Conservation (phyloP, 257 asterid genomes). For the Thymus mandschuricus region DNA sequence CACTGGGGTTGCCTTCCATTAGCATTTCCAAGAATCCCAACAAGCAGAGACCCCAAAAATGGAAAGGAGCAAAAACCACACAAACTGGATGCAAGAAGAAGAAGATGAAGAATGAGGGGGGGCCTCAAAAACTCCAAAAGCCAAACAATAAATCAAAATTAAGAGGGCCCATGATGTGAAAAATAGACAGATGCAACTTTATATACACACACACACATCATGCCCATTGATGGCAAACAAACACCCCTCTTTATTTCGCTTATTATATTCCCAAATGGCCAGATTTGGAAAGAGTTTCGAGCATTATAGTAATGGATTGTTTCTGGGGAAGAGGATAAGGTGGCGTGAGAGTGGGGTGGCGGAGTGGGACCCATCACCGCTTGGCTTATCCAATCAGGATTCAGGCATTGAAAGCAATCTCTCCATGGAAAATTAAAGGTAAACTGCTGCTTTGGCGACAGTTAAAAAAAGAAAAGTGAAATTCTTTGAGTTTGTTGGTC, state of each 20-base stretch:
- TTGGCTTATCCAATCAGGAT: constrained; percentile 45
- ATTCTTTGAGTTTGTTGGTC: neutral
- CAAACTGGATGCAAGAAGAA: constrained; percentile 29
- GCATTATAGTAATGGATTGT: constrained; percentile 17
- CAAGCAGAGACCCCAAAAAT: neutral
- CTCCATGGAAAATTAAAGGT: constrained; percentile 17
- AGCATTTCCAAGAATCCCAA: constrained; percentile 42
- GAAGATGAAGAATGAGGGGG: constrained; percentile 17
- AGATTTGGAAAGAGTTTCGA: constrained; percentile 40
- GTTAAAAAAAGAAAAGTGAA: constrained; percentile 18
- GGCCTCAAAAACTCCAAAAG: constrained; percentile 33
- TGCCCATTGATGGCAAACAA: constrained; percentile 27
- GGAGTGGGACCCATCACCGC: constrained; percentile 56
- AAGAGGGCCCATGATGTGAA: constrained; percentile 41
- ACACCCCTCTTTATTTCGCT: neutral
- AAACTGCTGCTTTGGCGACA: constrained; percentile 24
- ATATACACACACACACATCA: neutral
- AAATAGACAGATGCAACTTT: constrained; percentile 35
- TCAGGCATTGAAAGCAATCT: constrained; percentile 41
- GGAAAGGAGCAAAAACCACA: constrained; percentile 26
- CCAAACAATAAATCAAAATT: constrained; percentile 29
- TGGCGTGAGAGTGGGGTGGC: constrained; percentile 59
- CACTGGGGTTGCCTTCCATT: constrained; percentile 76
- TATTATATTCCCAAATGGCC: constrained; percentile 27
- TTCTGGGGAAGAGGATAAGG: constrained; percentile 50